Evolutionary conservation across 2,329 filamentous ascomycete genomes (phyloP).

Genomic region (Scytalidium sp.): DNA sequence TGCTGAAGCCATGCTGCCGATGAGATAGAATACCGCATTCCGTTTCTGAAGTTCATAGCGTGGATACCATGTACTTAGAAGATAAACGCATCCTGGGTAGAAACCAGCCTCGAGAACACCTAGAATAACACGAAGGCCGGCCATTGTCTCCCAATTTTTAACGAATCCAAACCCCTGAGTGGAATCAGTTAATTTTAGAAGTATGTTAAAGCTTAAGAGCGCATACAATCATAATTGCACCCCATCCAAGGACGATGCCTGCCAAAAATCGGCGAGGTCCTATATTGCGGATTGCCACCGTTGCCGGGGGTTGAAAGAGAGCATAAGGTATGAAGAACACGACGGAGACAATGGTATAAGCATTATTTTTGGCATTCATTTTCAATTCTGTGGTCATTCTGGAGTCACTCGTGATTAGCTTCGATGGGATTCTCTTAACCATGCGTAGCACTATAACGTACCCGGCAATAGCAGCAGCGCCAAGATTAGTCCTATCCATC

Average conservation of each 20-base stretch:
- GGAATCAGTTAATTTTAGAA: not conserved
- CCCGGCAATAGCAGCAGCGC: constrained; percentile 66
- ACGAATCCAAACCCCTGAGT: constrained; percentile 57
- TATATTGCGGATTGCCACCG: constrained; percentile 63
- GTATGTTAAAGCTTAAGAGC: not conserved
- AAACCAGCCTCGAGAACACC: constrained; percentile 30
- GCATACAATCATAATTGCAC: constrained; percentile 36
- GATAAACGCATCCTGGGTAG: constrained; percentile 27
- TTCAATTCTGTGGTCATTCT: constrained; percentile 26
- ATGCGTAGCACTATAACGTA: constrained; percentile 10
- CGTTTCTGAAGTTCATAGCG: constrained; percentile 7
- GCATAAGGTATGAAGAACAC: constrained; percentile 75
- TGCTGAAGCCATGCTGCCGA: constrained; percentile 63
- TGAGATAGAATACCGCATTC: constrained; percentile 38
- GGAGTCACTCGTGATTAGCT: not conserved
- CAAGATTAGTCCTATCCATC: constrained; percentile 76
- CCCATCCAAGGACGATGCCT: constrained; percentile 42
- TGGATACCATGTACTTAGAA: constrained; percentile 28
- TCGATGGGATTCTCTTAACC: not conserved
- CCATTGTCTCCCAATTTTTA: constrained; percentile 33
- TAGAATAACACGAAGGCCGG: constrained; percentile 38
- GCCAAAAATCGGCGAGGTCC: constrained; percentile 58
- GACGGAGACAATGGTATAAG: constrained; percentile 59
- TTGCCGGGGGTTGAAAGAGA: constrained; percentile 69
- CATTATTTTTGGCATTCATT: constrained; percentile 4